A percentile compares a stretch with the other conserved stretches of the same genome.
These are phyloP conservation scores for Tricharina praecox DNA, from an alignment of 495 filamentous ascomycete genomes.

Conservation along the genomic window DNA sequence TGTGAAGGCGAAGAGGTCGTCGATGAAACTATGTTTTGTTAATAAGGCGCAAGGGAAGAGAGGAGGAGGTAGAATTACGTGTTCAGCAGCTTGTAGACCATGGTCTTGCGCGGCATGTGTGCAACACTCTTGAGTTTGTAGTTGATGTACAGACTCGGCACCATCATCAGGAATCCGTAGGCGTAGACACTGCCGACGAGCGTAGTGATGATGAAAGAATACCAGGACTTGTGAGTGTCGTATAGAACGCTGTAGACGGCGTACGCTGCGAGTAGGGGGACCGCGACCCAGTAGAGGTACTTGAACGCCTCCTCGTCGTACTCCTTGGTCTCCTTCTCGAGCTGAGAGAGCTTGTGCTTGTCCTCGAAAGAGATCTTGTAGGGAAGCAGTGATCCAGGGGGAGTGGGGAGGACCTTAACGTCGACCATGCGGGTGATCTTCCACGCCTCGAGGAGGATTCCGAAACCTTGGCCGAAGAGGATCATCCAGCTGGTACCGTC, in stretches of 20 bases:
- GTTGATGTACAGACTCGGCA: conserved; percentile 94
- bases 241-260: conserved; percentile 80
- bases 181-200: conserved; percentile 93
- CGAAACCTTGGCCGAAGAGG: conserved; percentile 75
- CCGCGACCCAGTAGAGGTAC: conserved; percentile 81
- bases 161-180: conserved; percentile 99
- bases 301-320: conserved; percentile 96
- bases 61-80: conserved; percentile 30
- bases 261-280: conserved; percentile 76
- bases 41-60: conserved; percentile 12
- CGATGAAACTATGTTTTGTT: conserved; percentile 40
- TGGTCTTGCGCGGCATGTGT: conserved; percentile 88
- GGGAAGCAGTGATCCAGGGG: conserved; percentile 52
- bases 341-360: conserved; percentile 87
- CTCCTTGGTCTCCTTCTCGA: conserved; percentile 93
- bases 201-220: conserved; percentile 75
- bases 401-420: conserved; percentile 58
- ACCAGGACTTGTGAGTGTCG: conserved; percentile 96
- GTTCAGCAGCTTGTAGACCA: conserved; percentile 94
- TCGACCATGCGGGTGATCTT: conserved; percentile 96
- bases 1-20: conserved; percentile 88
- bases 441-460: conserved; percentile 91
- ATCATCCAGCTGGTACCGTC: conserved; percentile 99
- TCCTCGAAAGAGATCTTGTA: conserved; percentile 83
- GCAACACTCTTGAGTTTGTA: conserved; percentile 92